Base-by-base conservation (phyloP, 768 basidiomycete genomes). In the Mycena vitilis region DNA sequence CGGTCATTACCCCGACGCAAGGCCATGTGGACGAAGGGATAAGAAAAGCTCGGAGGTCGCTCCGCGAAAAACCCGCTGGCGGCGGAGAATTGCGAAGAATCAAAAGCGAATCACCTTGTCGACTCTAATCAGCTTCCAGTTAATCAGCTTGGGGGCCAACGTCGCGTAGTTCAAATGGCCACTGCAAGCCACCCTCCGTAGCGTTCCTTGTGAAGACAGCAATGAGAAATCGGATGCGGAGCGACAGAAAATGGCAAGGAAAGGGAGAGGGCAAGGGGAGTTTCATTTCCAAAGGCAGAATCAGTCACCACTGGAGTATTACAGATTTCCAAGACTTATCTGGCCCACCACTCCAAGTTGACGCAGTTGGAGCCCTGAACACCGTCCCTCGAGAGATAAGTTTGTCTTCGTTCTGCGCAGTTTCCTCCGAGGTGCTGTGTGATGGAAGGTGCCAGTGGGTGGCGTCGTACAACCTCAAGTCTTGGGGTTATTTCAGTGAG, bases 61-160 rank as follows among this genome's bases (percentile, higher is more conserved):
- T 15, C 68, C 68, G 68, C 37, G 58, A 44, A 64, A 64, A 64
- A 60, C 13, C 68, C 68, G 68, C 38, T 49, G 49, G 22, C 40
- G 36, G 54, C 57, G 62, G 68, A 59, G 52, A 64, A 64, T 66
- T 60, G 52, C 15, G 38, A 51, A 47, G 48, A 30, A 63, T 20
- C 30, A 45, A 51, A 52, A 58, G 44, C 23, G 34, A 63, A 48
- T 48, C 9, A 8, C 4, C 4, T 45, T 4, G 44, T 18, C 13
- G 13, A 45, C 44, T 45, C 44, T 3, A n/a, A n/a, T n/a, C n/a
- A n/a, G n/a, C n/a, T n/a, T n/a, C n/a, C n/a, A 45, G 44, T 48
- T 22, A 23, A 48, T 45, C 44, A 45, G 18, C 6, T 45, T 13
- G 18, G 10, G 10, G 44, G 18, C 16, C 40, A 42, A 42, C 11